Evolutionary conservation across 768 basidiomycete genomes (phyloP).

Genomic region (Mycena filopes): DNA sequence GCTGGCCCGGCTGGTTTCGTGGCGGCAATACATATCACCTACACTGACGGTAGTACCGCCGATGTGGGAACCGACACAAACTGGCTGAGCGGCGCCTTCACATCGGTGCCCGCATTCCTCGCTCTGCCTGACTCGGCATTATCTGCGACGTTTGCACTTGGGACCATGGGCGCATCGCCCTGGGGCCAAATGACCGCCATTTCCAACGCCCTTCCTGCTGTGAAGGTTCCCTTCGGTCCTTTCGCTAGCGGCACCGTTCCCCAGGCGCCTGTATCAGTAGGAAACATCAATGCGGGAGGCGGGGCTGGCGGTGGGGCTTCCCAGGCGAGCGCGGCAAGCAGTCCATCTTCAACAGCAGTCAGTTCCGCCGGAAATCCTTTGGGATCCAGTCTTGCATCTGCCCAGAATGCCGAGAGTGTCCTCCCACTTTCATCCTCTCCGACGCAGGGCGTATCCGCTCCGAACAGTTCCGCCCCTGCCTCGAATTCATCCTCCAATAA

Average conservation of each 20-base stretch:
- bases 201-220: constrained; percentile 20
- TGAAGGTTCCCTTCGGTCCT: constrained; percentile 17
- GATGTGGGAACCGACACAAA: constrained; percentile 6
- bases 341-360: no score
- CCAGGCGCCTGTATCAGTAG: no score
- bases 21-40: constrained; percentile 1
- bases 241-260: constrained; percentile 9
- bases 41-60: constrained; percentile 10
- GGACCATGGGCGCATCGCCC: constrained; percentile 1
- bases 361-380: no score
- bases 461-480: no score
- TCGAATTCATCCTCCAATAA: background rate
- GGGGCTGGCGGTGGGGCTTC: no score
- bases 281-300: no score
- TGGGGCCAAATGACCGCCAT: background rate
- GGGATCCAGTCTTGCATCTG: background rate
- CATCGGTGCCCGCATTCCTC: constrained; percentile 6
- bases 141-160: background rate
- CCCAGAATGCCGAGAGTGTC: background rate
- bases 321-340: no score
- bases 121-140: constrained; percentile 4
- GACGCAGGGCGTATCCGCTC: no score
- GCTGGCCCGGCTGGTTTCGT: constrained; percentile 18
- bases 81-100: constrained; percentile 20
- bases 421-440: no score